Evolutionary conservation across 164 flowering plant genomes (phyloP).

Genomic region (Piper betle): DNA sequence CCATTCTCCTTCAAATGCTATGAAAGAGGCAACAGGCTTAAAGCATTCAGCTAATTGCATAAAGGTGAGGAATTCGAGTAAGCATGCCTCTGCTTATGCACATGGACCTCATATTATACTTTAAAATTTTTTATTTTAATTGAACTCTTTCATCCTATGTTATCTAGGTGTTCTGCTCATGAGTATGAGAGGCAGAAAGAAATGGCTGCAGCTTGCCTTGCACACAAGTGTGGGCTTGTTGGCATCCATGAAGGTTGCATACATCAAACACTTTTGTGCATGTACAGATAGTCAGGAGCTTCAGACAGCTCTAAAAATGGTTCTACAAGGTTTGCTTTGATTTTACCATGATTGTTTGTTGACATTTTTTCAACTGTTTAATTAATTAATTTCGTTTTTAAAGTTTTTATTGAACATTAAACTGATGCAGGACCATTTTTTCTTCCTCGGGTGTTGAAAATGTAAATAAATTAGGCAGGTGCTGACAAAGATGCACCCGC

Average conservation of each 20-base stretch:
- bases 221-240: conserved; percentile 93
- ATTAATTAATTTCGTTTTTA: too few species aligned
- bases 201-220: conserved; percentile 75
- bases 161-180: conserved; percentile 50
- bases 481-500: conserved; percentile 30
- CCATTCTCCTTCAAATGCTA: conserved; percentile 41
- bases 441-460: conserved; percentile 89
- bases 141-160: background rate
- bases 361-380: too few species aligned
- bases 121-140: background rate
- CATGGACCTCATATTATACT: background rate
- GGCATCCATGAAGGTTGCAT: conserved; percentile 60
- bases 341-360: too few species aligned
- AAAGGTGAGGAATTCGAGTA: conserved; percentile 68
- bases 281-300: conserved; percentile 44
- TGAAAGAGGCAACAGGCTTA: conserved; percentile 83
- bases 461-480: conserved; percentile 27
- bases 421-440: conserved; percentile 84
- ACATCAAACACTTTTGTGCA: conserved; percentile 27
- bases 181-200: conserved; percentile 54
- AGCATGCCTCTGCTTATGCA: conserved; percentile 11
- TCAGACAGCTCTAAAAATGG: conserved; percentile 42
- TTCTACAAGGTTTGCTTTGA: conserved; percentile 47
- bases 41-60: conserved; percentile 88
- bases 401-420: too few species aligned